Evolutionary conservation across 345 rosid genomes (phyloP).

Genomic region (Eutrema heterophyllum): DNA sequence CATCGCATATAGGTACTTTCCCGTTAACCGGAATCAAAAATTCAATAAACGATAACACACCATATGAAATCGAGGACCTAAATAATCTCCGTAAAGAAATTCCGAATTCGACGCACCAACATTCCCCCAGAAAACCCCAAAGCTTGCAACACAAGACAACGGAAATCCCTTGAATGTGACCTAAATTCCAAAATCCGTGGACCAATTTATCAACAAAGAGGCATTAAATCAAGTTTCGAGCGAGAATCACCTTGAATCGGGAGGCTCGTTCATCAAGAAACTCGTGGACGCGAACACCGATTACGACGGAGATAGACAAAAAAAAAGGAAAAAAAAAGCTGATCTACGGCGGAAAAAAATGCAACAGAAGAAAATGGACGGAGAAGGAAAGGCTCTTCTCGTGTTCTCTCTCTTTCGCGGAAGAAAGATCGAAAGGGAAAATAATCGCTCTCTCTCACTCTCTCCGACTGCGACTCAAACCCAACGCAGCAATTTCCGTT

Average conservation of each 20-base stretch:
- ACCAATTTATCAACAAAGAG: not conserved
- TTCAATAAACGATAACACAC: not conserved
- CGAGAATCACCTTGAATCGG: conserved; percentile 23
- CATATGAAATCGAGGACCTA: not conserved
- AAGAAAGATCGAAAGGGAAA: not conserved
- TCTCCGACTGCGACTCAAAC: conserved; percentile 23
- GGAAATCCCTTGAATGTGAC: conserved; percentile 8
- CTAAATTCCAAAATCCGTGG: not conserved
- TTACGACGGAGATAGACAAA: not conserved
- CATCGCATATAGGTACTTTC: not conserved
- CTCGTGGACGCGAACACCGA: not conserved
- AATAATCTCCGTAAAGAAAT: not conserved
- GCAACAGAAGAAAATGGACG: not conserved
- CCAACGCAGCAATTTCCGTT: conserved; percentile 22
- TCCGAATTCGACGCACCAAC: not conserved
- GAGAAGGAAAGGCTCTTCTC: not conserved
- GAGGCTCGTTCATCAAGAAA: conserved; percentile 18
- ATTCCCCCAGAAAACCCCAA: conserved; percentile 1
- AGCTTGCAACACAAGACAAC: conserved; percentile 26
- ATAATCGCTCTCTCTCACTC: not conserved
- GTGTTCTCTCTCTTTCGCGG: not conserved
- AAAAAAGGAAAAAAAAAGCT: not conserved
- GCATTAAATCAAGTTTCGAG: not conserved
- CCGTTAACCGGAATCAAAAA: not conserved
- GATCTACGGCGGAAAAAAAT: not conserved